Evolutionary conservation across 108 stramenopile genomes (phyloP), one percentile per base, ranked within the genome.

Genomic region (Cyclotella baltica): DNA sequence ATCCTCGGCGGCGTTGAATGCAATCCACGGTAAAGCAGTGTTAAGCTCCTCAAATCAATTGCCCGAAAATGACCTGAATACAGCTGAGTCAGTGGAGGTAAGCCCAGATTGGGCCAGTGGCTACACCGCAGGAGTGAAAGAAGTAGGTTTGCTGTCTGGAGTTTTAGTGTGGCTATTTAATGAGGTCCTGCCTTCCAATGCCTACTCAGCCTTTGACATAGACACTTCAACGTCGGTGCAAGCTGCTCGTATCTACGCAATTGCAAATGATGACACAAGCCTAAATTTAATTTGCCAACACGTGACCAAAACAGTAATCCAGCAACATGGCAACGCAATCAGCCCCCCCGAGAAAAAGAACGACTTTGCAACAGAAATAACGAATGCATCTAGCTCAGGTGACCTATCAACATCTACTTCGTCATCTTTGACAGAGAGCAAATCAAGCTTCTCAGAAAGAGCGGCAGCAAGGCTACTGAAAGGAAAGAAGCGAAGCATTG

Each of bases 201-300:
- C 81, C 23, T 82, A 76, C 55, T 82, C 81, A 8, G 81, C 81
- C 43, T 82, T 82, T 70, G 81, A 82, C 63, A 76, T 82, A 3
- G 38, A 76, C 29, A 76, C 75, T 36, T 75, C 74, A 22, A 82
- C 75, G 2, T 43, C 81, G 18, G 75, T 80, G 20, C 83, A 81
- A 58, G 79, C 75, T 50, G 59, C 56, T 65, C 83, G 83, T 22
- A 23, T 80, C 33, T 68, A 71, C 40, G 72, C 83, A 16, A 76
- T 80, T 67, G 58, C 63, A 43, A 71, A 76, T n/a, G 76, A 87
- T 58, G 76, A 87, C 31, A 64, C 51, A 19, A 85, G 89, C 75
- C 87, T 92, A 36, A 89, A 92, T 70, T 29, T 28, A 4, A 73
- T 92, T 38, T 90, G 91, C 58, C 70, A 77, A 25, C 74, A 83